These are phyloP conservation scores for Tuber brumale DNA, from an alignment of 495 filamentous ascomycete genomes.

Conservation along the genomic window DNA sequence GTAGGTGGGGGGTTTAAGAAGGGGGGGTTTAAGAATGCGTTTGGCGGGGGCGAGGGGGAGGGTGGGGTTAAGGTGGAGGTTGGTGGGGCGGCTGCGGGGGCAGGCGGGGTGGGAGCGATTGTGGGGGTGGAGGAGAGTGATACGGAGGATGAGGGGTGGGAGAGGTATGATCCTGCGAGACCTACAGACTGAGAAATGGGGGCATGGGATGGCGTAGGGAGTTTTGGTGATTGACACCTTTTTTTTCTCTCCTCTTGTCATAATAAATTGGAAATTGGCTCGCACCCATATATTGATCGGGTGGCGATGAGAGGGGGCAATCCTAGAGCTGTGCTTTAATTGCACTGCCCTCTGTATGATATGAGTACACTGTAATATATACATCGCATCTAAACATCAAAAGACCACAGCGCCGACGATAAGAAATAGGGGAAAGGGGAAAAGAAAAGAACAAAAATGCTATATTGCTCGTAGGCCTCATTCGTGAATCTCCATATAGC, in stretches of 20 bases:
- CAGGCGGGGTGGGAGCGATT: neutral
- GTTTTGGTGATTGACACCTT: neutral
- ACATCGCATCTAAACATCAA: neutral
- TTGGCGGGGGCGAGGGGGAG: conserved; percentile 41
- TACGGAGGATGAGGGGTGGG: conserved; percentile 41
- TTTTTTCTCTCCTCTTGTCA: neutral
- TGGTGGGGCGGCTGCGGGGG: neutral
- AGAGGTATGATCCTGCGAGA: conserved; percentile 36
- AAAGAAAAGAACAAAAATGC: neutral
- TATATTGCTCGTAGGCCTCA: neutral
- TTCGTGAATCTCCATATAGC: neutral
- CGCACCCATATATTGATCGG: neutral
- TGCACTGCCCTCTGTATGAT: neutral
- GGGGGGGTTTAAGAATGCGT: conserved; percentile 59
- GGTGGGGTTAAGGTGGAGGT: conserved; percentile 57
- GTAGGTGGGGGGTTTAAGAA: conserved; percentile 57
- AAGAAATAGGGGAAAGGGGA: neutral
- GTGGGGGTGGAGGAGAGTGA: conserved; percentile 45
- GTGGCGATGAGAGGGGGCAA: neutral
- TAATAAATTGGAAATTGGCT: neutral
- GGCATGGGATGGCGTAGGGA: neutral
- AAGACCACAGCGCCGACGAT: neutral
- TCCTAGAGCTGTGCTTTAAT: neutral
- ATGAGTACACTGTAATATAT: neutral
- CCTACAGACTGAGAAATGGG: conserved; percentile 25